These are phyloP conservation scores for Candida coquimbonensis DNA, from an alignment of 805 yeast species.

Conservation along the genomic window DNA sequence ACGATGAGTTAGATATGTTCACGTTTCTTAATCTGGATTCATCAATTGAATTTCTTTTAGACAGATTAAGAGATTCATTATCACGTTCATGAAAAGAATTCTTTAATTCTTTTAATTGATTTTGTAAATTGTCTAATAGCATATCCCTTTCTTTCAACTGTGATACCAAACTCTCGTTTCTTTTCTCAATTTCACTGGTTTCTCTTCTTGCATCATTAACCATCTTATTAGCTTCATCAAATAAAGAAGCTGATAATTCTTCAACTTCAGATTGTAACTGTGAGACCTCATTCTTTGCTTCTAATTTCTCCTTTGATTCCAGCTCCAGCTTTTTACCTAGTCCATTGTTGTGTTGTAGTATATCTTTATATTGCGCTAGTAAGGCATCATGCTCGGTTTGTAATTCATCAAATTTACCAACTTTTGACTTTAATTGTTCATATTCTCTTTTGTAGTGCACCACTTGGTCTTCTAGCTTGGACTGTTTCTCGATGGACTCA, in stretches of 20 bases:
- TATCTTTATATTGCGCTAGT: conserved; percentile 26
- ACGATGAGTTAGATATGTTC: background rate
- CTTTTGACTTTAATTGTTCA: conserved; percentile 22
- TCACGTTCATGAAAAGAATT: conserved; percentile 48
- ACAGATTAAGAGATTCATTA: conserved; percentile 6
- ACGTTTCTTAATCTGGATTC: background rate
- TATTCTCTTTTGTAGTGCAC: conserved; percentile 32
- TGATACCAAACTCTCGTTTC: conserved; percentile 46
- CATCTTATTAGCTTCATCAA: conserved; percentile 81
- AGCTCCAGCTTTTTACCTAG: conserved; percentile 25
- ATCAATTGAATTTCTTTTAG: conserved; percentile 12
- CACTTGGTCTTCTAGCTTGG: conserved; percentile 45
- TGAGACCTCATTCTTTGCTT: conserved; percentile 53
- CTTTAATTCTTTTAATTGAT: conserved; percentile 64
- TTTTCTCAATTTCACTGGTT: conserved; percentile 49
- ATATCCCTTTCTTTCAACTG: conserved; percentile 64
- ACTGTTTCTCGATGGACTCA: conserved; percentile 52
- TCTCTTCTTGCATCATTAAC: conserved; percentile 73
- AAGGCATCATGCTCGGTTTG: conserved; percentile 24
- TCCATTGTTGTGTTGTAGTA: conserved; percentile 27
- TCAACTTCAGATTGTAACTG: conserved; percentile 68
- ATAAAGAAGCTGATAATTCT: conserved; percentile 68
- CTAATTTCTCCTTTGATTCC: conserved; percentile 31
- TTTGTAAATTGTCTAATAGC: conserved; percentile 55
- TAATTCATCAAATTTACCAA: conserved; percentile 16